Base-by-base conservation (phyloP, 2,329 filamentous ascomycete species). In the Rhinocladiella similis region DNA sequence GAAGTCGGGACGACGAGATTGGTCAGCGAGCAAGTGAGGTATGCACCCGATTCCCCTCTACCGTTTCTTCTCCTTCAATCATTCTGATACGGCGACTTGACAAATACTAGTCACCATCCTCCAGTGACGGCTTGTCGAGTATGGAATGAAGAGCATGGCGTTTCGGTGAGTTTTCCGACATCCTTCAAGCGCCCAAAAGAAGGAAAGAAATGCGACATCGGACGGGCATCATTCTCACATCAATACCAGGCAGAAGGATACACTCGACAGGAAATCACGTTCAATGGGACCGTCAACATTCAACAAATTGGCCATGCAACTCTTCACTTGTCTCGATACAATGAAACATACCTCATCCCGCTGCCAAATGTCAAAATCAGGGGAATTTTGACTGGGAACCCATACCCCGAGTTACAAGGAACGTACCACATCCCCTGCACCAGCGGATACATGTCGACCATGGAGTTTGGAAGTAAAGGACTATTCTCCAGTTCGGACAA, bases 361-460 rank as follows among this genome's bases (percentile, higher is more conserved):
- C 45, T 65, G 3, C 63, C 63, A 1, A 43, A 62, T 27, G 57
- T 65, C 36, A 61, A 62, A 25, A 54, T 65, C 53, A 63, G 59
- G 45, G 58, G 62, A 60, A 62, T 63, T 51, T 56, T 53, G 73
- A 77, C 62, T 79, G 79, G 79, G 80, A 80, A 60, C 69, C 68
- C n/a, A 70, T 79, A 14, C 76, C 75, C 46, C 60, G 68, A 69
- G 65, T 35, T 63, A 5, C 45, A 57, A 6, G 62, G 63, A 1
- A 57, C 51, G 1, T 61, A 59, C 36, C 48, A 60, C 29, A 64
- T 65, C 27, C 58, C 60, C 3, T 56, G 54, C 38, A 62, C 63
- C n/a, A 64, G 45, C 33, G 63, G 63, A 4, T 63, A 61, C 25
- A 63, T 41, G 13, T 63, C 62, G 5, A 53, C 47, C 16, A 60